Evolutionary conservation across 208 protist genomes (phyloP).

Genomic region (Entamoeba histolytica): DNA sequence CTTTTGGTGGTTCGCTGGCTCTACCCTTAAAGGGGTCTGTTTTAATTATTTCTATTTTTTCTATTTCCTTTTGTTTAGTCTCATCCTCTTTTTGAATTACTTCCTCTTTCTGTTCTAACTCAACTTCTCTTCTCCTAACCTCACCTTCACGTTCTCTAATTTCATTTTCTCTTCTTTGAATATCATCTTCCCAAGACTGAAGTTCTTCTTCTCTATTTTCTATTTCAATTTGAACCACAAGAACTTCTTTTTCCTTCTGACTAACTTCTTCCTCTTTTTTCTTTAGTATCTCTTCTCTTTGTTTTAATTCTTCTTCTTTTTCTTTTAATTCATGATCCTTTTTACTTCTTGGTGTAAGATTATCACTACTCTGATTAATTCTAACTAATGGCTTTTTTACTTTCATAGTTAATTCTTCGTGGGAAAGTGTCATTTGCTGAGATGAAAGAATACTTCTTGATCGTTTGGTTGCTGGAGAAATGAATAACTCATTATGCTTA

Average conservation of each 20-base stretch:
- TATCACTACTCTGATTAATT: too few relatives aligned
- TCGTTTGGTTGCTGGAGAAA: neutral
- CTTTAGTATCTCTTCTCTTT: neutral
- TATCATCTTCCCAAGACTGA: neutral
- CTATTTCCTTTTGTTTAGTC: neutral
- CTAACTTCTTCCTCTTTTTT: neutral
- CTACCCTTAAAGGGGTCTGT: neutral
- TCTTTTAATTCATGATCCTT: neutral
- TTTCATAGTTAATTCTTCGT: too few relatives aligned
- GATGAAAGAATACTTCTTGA: neutral
- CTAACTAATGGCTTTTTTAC: too few relatives aligned
- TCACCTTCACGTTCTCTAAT: neutral
- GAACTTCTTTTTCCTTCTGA: neutral
- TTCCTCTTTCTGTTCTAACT: neutral
- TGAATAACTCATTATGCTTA: neutral
- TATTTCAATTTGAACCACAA: neutral
- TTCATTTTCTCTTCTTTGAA: neutral
- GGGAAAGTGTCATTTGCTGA: too few relatives aligned
- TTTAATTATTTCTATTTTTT: neutral
- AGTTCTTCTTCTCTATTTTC: neutral
- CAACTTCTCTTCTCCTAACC: neutral
- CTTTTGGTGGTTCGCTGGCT: neutral
- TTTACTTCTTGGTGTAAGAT: too few relatives aligned
- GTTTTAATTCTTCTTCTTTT: neutral
- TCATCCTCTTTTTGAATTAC: neutral